phyloP scores from a whole-genome alignment of 2,329 filamentous ascomycete species.

The Pseudogymnoascus sp. region DNA sequence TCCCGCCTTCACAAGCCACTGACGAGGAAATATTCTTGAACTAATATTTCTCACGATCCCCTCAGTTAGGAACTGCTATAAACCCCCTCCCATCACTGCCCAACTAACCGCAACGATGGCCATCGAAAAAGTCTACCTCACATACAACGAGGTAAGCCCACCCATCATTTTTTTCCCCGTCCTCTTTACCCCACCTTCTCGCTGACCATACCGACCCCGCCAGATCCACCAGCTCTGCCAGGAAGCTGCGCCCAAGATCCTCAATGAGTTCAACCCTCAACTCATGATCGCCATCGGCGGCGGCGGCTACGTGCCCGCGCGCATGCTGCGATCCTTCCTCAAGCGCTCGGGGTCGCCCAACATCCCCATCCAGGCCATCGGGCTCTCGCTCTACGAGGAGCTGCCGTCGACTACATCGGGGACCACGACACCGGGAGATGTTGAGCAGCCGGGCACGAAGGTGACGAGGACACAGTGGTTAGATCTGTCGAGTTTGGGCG shows the following conservation, averaged over 20 bases:
- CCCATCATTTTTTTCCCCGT: constrained; percentile 10
- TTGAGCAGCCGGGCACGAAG: constrained; percentile 81
- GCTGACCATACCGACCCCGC: constrained; percentile 11
- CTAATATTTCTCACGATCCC: constrained; percentile 1
- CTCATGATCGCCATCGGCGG: constrained; percentile 98
- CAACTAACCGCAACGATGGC: constrained; percentile 44
- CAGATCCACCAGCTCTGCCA: constrained; percentile 98
- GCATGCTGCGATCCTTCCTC: constrained; percentile 95
- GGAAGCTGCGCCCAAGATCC: constrained; percentile 69
- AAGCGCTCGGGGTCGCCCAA: constrained; percentile 80
- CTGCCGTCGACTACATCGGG: constrained; percentile 45
- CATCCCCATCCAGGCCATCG: constrained; percentile 98
- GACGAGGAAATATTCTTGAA: constrained; percentile 4
- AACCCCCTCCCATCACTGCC: not conserved
- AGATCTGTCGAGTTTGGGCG: constrained; percentile 70
- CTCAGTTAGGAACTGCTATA: not conserved
- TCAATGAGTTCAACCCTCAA: constrained; percentile 80
- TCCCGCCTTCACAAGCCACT: not conserved
- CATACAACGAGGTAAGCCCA: constrained; percentile 73
- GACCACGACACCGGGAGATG: constrained; percentile 24
- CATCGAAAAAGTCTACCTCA: constrained; percentile 78
- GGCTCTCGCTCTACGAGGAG: constrained; percentile 90
- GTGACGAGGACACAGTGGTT: constrained; percentile 98
- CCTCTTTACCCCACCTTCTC: constrained; percentile 5
- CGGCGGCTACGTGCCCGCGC: constrained; percentile 91